Conservation (phyloP, 768 basidiomycete genomes). For the Phylloporus rhodoxanthus region DNA sequence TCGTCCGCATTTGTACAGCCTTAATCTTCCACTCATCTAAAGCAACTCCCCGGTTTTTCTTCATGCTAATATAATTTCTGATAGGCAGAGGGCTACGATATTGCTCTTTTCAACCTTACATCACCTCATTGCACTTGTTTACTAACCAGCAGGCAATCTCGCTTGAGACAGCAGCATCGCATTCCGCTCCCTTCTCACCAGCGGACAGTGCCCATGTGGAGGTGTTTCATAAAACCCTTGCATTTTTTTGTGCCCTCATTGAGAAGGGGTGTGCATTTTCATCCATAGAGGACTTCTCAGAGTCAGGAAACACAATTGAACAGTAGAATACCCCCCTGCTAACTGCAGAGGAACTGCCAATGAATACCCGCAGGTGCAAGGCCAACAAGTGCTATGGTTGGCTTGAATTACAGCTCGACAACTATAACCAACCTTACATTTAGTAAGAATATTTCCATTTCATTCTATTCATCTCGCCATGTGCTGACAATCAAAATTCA, state of each 20-base stretch:
- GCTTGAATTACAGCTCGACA: background rate
- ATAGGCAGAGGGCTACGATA: background rate
- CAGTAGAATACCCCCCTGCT: background rate
- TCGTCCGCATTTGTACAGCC: no score
- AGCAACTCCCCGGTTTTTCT: background rate
- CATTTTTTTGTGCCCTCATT: background rate
- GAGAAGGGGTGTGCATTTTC: slow-evolving; percentile 1
- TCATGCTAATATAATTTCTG: background rate
- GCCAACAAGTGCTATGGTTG: background rate
- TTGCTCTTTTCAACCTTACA: background rate
- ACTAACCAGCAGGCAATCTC: background rate
- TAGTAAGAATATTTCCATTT: background rate
- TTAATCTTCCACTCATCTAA: no score
- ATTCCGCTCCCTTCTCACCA: no score
- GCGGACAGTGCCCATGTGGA: background rate
- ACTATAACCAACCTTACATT: background rate
- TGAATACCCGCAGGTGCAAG: background rate
- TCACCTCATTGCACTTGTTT: background rate
- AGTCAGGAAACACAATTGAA: background rate
- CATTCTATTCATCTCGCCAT: no score
- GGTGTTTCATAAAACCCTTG: background rate
- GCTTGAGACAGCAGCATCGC: background rate
- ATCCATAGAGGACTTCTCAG: background rate
- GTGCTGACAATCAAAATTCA: background rate
- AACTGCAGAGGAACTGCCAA: background rate